Evolutionary conservation across 441 rosid species (phyloP).

Genomic region (Mallotus japonicus): DNA sequence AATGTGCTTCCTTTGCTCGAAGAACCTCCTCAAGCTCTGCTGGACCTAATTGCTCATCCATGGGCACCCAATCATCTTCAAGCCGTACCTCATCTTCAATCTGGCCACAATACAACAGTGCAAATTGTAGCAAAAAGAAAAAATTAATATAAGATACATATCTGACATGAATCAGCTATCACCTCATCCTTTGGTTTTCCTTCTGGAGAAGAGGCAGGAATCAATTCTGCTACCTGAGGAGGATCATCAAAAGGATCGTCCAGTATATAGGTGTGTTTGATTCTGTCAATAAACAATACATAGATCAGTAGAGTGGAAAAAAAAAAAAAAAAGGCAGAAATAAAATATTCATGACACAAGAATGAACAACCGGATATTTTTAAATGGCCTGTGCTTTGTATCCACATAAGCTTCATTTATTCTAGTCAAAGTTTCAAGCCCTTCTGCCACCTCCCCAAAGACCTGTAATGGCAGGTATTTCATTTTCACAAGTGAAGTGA

Average conservation of each 20-base stretch:
- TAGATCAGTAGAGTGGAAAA: conserved; percentile 13
- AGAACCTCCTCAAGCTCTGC: conserved; percentile 78
- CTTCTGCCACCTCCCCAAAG: conserved; percentile 96
- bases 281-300: conserved; percentile 41
- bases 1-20: conserved; percentile 78
- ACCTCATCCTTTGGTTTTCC: conserved; percentile 98
- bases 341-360: conserved; percentile 7
- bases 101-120: conserved; percentile 31
- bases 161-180: conserved; percentile 8
- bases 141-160: background rate
- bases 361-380: conserved; percentile 63
- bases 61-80: conserved; percentile 98
- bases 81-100: conserved; percentile 79
- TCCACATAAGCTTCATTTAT: conserved; percentile 93
- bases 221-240: conserved; percentile 62
- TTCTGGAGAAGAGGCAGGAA: conserved; percentile 89
- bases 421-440: conserved; percentile 75
- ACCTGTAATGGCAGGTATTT: conserved; percentile 45
- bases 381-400: conserved; percentile 73
- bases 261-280: conserved; percentile 71
- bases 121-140: background rate
- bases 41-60: conserved; percentile 77
- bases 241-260: conserved; percentile 98
- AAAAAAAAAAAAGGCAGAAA: conserved; percentile 8
- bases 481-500: background rate